Percentiles rank a stretch among this genome's conserved stretches.
Evolutionary conservation across 1,284 basidiomycete genomes (phyloP).

Genomic region (Boletus austroedulis): DNA sequence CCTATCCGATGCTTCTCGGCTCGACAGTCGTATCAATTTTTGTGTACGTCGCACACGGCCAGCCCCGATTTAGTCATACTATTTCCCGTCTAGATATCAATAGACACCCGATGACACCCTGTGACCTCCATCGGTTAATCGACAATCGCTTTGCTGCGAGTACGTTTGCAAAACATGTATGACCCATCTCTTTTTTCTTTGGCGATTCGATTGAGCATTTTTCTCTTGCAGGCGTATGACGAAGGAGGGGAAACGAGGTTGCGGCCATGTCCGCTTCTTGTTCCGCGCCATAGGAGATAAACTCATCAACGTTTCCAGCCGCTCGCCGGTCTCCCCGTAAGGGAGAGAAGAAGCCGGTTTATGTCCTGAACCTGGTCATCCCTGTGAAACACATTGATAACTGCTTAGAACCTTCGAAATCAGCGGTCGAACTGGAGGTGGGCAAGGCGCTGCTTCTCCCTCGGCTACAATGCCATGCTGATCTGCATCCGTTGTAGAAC

Average conservation of each 20-base stretch:
- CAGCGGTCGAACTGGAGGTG: slow-evolving; percentile 66
- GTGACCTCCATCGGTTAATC: slow-evolving; percentile 70
- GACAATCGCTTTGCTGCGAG: slow-evolving; percentile 65
- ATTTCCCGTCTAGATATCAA: slow-evolving; percentile 65
- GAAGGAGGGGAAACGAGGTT: slow-evolving; percentile 52
- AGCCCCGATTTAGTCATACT: slow-evolving; percentile 5
- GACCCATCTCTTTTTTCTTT: slow-evolving; percentile 13
- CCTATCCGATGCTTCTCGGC: slow-evolving; percentile 18
- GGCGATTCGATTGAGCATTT: background rate
- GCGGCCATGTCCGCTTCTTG: slow-evolving; percentile 42
- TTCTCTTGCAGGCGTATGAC: slow-evolving; percentile 52
- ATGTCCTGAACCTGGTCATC: slow-evolving; percentile 72
- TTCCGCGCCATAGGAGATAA: slow-evolving; percentile 4
- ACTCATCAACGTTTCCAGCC: slow-evolving; percentile 37
- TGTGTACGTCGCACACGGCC: slow-evolving; percentile 54
- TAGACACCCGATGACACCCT: slow-evolving; percentile 63
- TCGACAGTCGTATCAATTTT: slow-evolving; percentile 71
- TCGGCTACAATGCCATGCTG: slow-evolving; percentile 3
- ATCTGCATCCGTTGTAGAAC: slow-evolving; percentile 39
- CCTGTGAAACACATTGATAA: slow-evolving; percentile 70
- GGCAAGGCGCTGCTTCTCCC: slow-evolving; percentile 17
- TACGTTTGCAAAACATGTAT: slow-evolving; percentile 69
- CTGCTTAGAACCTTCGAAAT: slow-evolving; percentile 74
- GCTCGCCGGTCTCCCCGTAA: slow-evolving; percentile 71
- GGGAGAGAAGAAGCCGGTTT: slow-evolving; percentile 72